Evolutionary conservation across 805 yeast species (phyloP).

Genomic region (Maudiozyma turicensis): DNA sequence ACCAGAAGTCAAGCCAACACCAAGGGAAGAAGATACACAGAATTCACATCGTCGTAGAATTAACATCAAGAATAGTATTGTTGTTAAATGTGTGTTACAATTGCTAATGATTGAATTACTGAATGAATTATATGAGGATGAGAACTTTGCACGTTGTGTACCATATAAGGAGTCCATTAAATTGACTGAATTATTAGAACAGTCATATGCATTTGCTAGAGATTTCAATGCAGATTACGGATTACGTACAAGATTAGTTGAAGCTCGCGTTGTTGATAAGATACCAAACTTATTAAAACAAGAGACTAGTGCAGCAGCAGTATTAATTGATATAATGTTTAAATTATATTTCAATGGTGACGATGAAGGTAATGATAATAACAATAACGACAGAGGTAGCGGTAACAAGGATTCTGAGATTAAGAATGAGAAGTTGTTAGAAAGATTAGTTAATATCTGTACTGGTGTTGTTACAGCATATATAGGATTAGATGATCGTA

Average conservation of each 20-base stretch:
- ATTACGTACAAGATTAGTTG: slow-evolving; percentile 78
- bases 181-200: slow-evolving; percentile 49
- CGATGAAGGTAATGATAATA: slow-evolving; percentile 34
- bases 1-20: neutral
- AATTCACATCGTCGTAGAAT: slow-evolving; percentile 32
- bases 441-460: slow-evolving; percentile 52
- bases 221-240: slow-evolving; percentile 84
- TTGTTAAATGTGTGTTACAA: slow-evolving; percentile 87
- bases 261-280: slow-evolving; percentile 85
- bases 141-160: slow-evolving; percentile 52
- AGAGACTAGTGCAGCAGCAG: slow-evolving; percentile 85
- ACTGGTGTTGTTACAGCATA: slow-evolving; percentile 61
- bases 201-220: slow-evolving; percentile 74
- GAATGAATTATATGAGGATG: slow-evolving; percentile 70
- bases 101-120: slow-evolving; percentile 78
- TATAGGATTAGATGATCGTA: slow-evolving; percentile 56
- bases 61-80: slow-evolving; percentile 62
- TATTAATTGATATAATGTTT: slow-evolving; percentile 71
- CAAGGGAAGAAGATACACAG: neutral
- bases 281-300: slow-evolving; percentile 87
- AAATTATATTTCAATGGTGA: slow-evolving; percentile 43
- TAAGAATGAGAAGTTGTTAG: slow-evolving; percentile 38
- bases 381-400: slow-evolving; percentile 22
- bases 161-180: slow-evolving; percentile 57
- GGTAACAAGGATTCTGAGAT: slow-evolving; percentile 31